Conservation (phyloP, 805 yeast genomes). For the Phaffomyces opuntiae region DNA sequence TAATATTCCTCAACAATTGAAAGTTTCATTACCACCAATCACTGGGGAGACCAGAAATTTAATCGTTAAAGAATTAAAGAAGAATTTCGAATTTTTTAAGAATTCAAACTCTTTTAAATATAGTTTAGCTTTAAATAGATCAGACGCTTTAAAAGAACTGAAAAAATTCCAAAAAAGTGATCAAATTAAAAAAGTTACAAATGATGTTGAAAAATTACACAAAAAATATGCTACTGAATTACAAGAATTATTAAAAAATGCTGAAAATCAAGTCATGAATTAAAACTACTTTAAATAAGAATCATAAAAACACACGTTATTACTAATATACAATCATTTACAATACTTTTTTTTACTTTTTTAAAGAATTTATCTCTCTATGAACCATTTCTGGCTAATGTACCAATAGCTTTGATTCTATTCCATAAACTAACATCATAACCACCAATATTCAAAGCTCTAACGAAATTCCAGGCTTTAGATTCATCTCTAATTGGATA, state of each 20-base stretch:
- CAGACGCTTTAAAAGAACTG: slow-evolving; percentile 47
- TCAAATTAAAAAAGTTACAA: slow-evolving; percentile 44
- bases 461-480: slow-evolving; percentile 86
- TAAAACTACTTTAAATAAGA: not conserved
- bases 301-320: not conserved
- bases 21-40: slow-evolving; percentile 68
- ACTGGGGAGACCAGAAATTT: slow-evolving; percentile 59
- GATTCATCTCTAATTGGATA: slow-evolving; percentile 80
- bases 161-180: slow-evolving; percentile 48
- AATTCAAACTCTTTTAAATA: slow-evolving; percentile 36
- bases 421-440: slow-evolving; percentile 74
- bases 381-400: slow-evolving; percentile 42
- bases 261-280: slow-evolving; percentile 36
- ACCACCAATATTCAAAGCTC: slow-evolving; percentile 75
- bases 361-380: not conserved
- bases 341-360: not conserved
- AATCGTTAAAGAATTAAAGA: slow-evolving; percentile 53
- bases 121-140: slow-evolving; percentile 53
- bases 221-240: slow-evolving; percentile 58
- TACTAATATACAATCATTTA: not conserved
- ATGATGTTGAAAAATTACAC: slow-evolving; percentile 62
- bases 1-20: slow-evolving; percentile 62
- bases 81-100: slow-evolving; percentile 55
- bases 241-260: slow-evolving; percentile 45
- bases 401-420: slow-evolving; percentile 46